These are phyloP conservation scores for Nannizziopsis barbatae DNA, from an alignment of 2,329 filamentous ascomycete genomes.

Conservation along the genomic window DNA sequence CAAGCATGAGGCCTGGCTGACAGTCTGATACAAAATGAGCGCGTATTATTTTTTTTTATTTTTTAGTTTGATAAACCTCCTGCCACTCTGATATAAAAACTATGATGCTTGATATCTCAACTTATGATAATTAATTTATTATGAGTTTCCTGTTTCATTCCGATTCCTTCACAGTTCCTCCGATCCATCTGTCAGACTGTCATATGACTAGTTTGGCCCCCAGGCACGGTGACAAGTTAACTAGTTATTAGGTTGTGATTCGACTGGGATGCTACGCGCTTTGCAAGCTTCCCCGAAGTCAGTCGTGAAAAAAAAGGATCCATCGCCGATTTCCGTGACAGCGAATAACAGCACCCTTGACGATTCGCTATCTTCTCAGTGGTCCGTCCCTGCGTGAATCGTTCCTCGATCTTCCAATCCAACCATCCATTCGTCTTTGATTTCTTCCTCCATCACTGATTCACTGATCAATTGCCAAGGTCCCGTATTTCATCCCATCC, in stretches of 20 bases:
- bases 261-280: too few species aligned
- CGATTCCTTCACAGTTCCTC: too few species aligned
- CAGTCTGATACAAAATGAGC: not conserved
- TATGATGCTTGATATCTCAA: too few species aligned
- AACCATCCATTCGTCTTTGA: not conserved
- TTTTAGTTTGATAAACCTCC: not conserved
- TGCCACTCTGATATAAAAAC: not conserved
- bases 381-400: conserved; percentile 11
- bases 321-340: too few species aligned
- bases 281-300: too few species aligned
- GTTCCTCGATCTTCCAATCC: conserved; percentile 1
- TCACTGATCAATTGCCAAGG: not conserved
- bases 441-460: not conserved
- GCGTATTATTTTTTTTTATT: not conserved
- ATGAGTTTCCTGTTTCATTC: too few species aligned
- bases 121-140: too few species aligned
- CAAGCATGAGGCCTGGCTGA: not conserved
- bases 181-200: too few species aligned
- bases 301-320: too few species aligned
- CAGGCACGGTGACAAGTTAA: too few species aligned
- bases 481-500: not conserved
- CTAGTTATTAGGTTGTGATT: too few species aligned
- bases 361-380: conserved; percentile 7
- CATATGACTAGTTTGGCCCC: too few species aligned
- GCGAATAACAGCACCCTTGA: not conserved